These are phyloP conservation scores for Eimeria nieschulzi DNA, from an alignment of 169 alveolate species.

Conservation along the genomic window DNA sequence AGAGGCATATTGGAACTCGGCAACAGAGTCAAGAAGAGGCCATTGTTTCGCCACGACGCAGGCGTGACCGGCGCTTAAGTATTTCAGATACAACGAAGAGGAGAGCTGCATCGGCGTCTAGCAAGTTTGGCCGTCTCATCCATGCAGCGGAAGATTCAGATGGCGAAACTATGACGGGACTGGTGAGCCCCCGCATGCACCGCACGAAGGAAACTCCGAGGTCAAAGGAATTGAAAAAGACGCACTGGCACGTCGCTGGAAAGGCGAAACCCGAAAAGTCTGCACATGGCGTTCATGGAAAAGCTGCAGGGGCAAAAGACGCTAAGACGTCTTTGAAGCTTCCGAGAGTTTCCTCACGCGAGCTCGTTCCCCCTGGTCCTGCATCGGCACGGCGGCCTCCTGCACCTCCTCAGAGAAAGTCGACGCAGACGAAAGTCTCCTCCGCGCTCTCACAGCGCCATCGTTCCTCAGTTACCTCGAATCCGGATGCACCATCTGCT, in stretches of 20 bases:
- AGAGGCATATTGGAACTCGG: background rate
- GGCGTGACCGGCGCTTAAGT: constrained; percentile 32
- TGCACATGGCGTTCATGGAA: background rate
- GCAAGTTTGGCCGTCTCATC: constrained; percentile 43
- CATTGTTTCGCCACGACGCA: background rate
- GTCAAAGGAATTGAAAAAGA: too few relatives aligned
- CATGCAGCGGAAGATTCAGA: background rate
- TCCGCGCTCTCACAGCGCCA: constrained; percentile 21
- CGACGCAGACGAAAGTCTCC: constrained; percentile 26
- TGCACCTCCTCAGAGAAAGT: constrained; percentile 52
- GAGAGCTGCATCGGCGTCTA: constrained; percentile 25
- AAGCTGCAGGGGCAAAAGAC: constrained; percentile 22
- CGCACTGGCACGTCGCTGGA: background rate
- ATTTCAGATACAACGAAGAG: background rate
- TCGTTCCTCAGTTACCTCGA: constrained; percentile 3
- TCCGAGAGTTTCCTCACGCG: constrained; percentile 32
- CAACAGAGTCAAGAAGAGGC: constrained; percentile 8
- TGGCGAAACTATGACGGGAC: background rate
- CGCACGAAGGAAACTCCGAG: constrained; percentile 25
- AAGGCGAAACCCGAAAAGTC: background rate
- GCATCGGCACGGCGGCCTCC: constrained; percentile 46
- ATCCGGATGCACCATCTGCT: too few relatives aligned
- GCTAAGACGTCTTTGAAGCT: background rate
- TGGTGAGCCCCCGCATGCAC: constrained; percentile 8
- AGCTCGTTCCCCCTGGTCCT: background rate